Conservation (phyloP, 108 stramenopile genomes). For the Aurantiochytrium sp. region DNA sequence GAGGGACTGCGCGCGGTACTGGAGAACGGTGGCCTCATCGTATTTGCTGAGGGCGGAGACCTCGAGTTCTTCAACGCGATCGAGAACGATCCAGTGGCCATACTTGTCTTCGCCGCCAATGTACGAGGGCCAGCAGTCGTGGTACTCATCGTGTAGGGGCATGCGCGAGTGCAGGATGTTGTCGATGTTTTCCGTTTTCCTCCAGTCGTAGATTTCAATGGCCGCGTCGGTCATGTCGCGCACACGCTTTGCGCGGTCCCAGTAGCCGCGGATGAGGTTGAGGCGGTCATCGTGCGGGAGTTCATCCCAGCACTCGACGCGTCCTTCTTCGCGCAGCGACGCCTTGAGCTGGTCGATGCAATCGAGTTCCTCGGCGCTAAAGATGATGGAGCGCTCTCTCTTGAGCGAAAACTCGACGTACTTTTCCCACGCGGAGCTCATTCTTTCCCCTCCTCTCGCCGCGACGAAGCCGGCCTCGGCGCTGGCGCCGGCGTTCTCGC, state of each 20-base stretch:
- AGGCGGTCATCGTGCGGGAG: neutral
- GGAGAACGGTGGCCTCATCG: neutral
- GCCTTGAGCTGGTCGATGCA: neutral
- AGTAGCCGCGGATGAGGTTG: neutral
- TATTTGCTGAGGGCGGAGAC: neutral
- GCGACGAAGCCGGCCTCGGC: too few species aligned
- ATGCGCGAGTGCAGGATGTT: neutral
- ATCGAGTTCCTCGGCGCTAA: neutral
- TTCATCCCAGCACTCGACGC: neutral
- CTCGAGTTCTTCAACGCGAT: neutral
- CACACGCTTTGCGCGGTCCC: neutral
- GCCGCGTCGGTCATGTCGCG: neutral
- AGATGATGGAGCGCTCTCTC: neutral
- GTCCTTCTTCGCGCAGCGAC: neutral
- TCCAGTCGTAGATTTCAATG: neutral
- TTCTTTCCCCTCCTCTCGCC: neutral
- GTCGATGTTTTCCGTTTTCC: neutral
- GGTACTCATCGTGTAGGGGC: neutral
- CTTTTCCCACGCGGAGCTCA: constrained; percentile 8
- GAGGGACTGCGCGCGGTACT: constrained; percentile 10
- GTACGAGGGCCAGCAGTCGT: neutral
- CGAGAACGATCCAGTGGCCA: constrained; percentile 13
- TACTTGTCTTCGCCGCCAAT: constrained; percentile 10
- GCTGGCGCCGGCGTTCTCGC: too few species aligned
- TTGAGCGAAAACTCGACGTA: neutral